Evolutionary conservation across 2,329 filamentous ascomycete genomes (phyloP), one percentile per base, ranked within the genome.

Genomic region (Coniochaeta sp.): DNA sequence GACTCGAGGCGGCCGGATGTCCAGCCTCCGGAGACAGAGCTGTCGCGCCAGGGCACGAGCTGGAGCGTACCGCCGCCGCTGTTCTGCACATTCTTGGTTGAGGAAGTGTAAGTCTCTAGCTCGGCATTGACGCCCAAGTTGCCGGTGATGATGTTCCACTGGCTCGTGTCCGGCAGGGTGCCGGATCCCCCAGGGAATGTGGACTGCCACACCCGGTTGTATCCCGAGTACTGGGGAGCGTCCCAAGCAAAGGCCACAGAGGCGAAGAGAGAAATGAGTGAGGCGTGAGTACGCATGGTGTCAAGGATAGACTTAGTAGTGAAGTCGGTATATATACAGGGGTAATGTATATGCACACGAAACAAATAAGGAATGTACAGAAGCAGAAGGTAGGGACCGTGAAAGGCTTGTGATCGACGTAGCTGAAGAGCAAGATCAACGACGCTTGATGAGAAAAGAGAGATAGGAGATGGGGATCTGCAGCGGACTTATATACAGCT

Each of bases 61-160:
- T 83, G 80, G 14, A 83, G 69, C 0, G 80, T 82, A n/a, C 71
- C 64, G 44, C 78, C 80, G 12, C 80, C 80, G 8, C 77, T 79
- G 55, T 80, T 73, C 67, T 83, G 81, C 19, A 81, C 70, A 69
- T 83, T 81, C 61, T 68, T 64, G 59, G 70, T 72, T 56, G 74
- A 76, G 4, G 69, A 67, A 40, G 74, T 75, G 72, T 83, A 83
- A 4, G 71, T 70, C 69, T 83, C 74, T 56, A 74, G 67, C 69
- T 83, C 80, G 65, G 75, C 72, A 72, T 83, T 83, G 66, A 76
- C 73, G 62, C 75, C 68, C n/a, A 79, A 64, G 68, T 78, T 68
- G 19, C 72, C 69, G 36, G 74, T 73, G 60, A 79, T 73, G 64
- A 77, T 74, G 68, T 79, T 77, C 81, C 81, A 83, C 62, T 69